phyloP scores from a whole-genome alignment of 2,329 filamentous ascomycete genomes.

The Apiospora saccharicola region DNA sequence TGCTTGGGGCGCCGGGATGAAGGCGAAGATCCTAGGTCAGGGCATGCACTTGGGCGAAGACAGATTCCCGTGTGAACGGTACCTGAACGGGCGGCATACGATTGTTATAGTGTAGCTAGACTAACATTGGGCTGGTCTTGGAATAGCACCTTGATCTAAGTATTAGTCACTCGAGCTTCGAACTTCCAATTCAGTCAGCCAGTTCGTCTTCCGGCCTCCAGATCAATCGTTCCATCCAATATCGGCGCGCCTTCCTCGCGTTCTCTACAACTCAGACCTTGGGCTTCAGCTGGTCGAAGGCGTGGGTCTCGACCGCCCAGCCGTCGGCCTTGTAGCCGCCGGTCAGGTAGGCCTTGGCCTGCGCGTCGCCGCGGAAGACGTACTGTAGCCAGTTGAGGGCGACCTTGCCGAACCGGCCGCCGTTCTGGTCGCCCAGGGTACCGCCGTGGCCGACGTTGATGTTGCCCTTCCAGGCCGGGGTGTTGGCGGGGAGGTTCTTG shows the following conservation, averaged over 20 bases:
- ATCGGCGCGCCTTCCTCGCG: too few species aligned
- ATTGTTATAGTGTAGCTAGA: not conserved
- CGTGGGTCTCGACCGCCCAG: slow-evolving; percentile 22
- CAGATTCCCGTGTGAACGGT: not conserved
- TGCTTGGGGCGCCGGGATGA: not conserved
- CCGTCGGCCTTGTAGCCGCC: slow-evolving; percentile 26
- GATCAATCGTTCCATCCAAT: too few species aligned
- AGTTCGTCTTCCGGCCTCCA: not conserved
- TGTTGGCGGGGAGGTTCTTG: slow-evolving; percentile 27
- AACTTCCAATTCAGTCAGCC: too few species aligned
- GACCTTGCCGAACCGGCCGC: slow-evolving; percentile 32
- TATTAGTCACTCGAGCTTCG: too few species aligned
- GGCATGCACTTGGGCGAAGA: not conserved
- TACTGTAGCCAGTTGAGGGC: slow-evolving; percentile 28
- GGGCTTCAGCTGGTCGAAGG: slow-evolving; percentile 12
- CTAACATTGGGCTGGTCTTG: too few species aligned
- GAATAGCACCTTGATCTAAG: too few species aligned
- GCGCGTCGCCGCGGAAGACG: slow-evolving; percentile 23
- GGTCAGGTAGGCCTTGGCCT: slow-evolving; percentile 24
- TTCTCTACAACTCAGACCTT: not conserved
- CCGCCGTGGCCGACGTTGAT: slow-evolving; percentile 33
- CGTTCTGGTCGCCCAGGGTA: slow-evolving; percentile 32
- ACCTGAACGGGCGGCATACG: not conserved
- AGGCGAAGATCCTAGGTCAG: not conserved
- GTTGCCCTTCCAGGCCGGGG: slow-evolving; percentile 35